phyloP scores from a whole-genome alignment of 1,284 basidiomycete species.

The Ceratobasidium sp. region DNA sequence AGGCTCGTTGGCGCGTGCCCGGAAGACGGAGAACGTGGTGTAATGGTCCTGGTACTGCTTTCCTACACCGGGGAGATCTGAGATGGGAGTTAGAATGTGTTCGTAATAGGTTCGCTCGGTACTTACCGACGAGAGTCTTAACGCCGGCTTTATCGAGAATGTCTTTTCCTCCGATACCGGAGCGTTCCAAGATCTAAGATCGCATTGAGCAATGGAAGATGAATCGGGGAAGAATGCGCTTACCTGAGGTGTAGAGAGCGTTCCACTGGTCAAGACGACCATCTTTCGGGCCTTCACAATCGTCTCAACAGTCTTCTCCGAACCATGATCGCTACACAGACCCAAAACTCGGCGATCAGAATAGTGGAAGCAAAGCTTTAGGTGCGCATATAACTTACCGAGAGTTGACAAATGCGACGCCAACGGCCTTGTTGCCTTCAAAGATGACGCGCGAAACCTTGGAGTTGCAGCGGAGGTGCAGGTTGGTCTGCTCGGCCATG shows the following conservation, averaged over 20 bases:
- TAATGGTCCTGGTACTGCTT: slow-evolving; percentile 82
- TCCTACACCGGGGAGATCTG: slow-evolving; percentile 77
- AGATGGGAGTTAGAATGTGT: slow-evolving; percentile 61
- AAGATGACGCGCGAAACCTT: slow-evolving; percentile 78
- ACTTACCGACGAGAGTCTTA: slow-evolving; percentile 45
- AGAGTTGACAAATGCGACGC: slow-evolving; percentile 75
- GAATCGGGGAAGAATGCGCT: neutral
- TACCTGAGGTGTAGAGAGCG: slow-evolving; percentile 73
- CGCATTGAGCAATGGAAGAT: neutral
- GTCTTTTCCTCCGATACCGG: slow-evolving; percentile 67
- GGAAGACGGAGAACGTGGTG: slow-evolving; percentile 74
- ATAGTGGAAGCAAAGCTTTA: neutral
- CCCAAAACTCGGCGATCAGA: neutral
- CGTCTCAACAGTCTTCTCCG: slow-evolving; percentile 19
- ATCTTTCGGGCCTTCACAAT: slow-evolving; percentile 68
- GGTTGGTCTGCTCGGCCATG: slow-evolving; percentile 74
- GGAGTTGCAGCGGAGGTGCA: slow-evolving; percentile 72
- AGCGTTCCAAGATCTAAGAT: slow-evolving; percentile 73
- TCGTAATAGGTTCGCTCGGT: slow-evolving; percentile 57
- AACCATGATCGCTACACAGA: slow-evolving; percentile 14
- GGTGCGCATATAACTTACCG: slow-evolving; percentile 58
- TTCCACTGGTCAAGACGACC: slow-evolving; percentile 75
- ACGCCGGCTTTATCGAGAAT: slow-evolving; percentile 29
- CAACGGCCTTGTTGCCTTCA: slow-evolving; percentile 77
- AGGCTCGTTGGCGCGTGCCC: slow-evolving; percentile 73